phyloP scores from a whole-genome alignment of 2,329 filamentous ascomycete species.

The Trichoderma cornu-damae region DNA sequence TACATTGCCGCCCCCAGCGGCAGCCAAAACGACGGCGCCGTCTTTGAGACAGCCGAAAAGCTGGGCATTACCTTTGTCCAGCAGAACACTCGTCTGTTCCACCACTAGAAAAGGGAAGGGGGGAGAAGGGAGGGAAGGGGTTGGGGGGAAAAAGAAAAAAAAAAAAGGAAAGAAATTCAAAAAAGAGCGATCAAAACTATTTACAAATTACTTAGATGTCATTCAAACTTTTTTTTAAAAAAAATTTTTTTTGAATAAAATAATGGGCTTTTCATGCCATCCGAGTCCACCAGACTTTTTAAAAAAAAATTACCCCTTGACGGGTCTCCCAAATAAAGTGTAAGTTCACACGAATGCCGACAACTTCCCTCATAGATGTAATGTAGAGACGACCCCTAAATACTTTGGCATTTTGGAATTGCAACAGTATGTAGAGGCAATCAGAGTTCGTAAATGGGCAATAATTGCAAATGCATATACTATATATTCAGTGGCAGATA shows the following conservation, averaged over 20 bases:
- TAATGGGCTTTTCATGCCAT: background rate
- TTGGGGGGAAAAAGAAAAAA: background rate
- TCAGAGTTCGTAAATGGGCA: too few relatives aligned
- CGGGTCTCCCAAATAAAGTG: too few relatives aligned
- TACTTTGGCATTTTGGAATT: too few relatives aligned
- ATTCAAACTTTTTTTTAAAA: background rate
- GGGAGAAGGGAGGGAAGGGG: background rate
- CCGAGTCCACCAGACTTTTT: too few relatives aligned
- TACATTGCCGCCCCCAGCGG: constrained; percentile 92
- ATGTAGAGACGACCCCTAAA: too few relatives aligned
- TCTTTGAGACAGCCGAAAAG: constrained; percentile 87
- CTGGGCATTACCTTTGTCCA: constrained; percentile 91
- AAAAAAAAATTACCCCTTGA: too few relatives aligned
- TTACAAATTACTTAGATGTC: constrained; percentile 9
- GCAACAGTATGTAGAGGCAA: too few relatives aligned
- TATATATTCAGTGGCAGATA: background rate
- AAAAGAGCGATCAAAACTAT: constrained; percentile 11
- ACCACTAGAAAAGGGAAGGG: constrained; percentile 58
- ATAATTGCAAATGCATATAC: background rate
- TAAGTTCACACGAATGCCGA: too few relatives aligned
- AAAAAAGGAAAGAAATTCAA: background rate
- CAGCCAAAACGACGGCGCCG: constrained; percentile 76
- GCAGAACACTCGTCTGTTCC: constrained; percentile 90
- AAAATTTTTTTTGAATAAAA: too few relatives aligned
- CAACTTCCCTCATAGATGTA: too few relatives aligned